phyloP scores from a whole-genome alignment of 169 alveolate species.

The Neospora caninum region DNA sequence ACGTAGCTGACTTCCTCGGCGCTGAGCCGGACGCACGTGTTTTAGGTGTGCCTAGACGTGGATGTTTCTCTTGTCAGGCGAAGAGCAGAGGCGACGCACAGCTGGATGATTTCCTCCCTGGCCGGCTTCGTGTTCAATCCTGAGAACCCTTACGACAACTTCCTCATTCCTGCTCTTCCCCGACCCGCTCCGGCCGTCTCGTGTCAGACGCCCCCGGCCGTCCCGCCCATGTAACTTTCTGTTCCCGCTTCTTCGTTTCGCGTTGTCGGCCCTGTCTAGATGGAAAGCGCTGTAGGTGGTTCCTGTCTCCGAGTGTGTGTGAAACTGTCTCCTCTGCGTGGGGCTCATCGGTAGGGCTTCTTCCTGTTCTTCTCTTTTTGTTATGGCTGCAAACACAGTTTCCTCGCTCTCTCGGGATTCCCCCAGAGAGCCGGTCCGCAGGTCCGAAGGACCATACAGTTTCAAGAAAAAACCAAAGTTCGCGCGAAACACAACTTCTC shows the following conservation, averaged over 20 bases:
- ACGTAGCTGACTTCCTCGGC: no score
- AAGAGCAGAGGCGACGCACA: constrained; percentile 19
- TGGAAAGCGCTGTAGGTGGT: no score
- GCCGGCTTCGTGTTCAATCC: constrained; percentile 7
- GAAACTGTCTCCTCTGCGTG: no score
- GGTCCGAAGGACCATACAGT: no score
- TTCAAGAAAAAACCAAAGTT: background rate
- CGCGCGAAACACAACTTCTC: no score
- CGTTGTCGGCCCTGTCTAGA: background rate
- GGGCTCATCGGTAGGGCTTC: no score
- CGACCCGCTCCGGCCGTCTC: constrained; percentile 7
- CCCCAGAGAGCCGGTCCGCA: no score
- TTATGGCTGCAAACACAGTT: background rate
- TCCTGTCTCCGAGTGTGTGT: no score
- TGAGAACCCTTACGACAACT: background rate
- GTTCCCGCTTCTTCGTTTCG: background rate
- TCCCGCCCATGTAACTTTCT: background rate
- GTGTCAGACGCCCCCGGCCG: background rate
- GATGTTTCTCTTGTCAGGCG: background rate
- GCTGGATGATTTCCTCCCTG: constrained; percentile 1
- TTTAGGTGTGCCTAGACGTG: no score
- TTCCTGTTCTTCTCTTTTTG: background rate
- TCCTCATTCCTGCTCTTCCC: constrained; percentile 31
- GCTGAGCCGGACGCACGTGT: no score
- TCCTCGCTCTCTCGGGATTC: background rate